phyloP scores from a whole-genome alignment of 73 alveolate genomes.

The Paramecium biaurelia region DNA sequence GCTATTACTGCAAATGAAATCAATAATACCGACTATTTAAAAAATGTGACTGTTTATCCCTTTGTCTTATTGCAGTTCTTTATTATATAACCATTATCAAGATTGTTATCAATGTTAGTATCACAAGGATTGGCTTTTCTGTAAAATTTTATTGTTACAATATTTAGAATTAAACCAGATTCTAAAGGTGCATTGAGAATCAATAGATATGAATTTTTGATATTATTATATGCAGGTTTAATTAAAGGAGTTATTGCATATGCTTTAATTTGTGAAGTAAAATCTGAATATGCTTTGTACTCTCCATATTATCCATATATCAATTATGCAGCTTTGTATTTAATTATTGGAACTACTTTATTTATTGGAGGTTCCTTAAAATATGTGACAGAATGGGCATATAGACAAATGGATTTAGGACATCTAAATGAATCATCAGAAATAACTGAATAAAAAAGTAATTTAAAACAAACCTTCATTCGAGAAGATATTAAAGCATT shows the following conservation, averaged over 20 bases:
- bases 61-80: neutral
- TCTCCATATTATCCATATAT: neutral
- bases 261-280: conserved; percentile 71
- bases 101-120: neutral
- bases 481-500: neutral
- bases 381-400: neutral
- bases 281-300: neutral
- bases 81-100: neutral
- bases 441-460: neutral
- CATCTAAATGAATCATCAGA: neutral
- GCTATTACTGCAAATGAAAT: neutral
- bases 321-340: neutral
- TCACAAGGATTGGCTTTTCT: neutral
- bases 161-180: neutral
- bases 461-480: neutral
- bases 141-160: neutral
- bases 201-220: conserved; percentile 57
- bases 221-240: conserved; percentile 81
- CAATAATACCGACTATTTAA: neutral
- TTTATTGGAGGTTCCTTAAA: conserved; percentile 52
- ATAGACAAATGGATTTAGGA: neutral
- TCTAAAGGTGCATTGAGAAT: conserved; percentile 44
- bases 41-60: neutral
- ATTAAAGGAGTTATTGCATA: conserved; percentile 90
- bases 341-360: conserved; percentile 3